Percentiles rank a stretch among this genome's conserved stretches.
Conservation (phyloP, 2,329 filamentous ascomycete species). For the Alternaria postmessia region DNA sequence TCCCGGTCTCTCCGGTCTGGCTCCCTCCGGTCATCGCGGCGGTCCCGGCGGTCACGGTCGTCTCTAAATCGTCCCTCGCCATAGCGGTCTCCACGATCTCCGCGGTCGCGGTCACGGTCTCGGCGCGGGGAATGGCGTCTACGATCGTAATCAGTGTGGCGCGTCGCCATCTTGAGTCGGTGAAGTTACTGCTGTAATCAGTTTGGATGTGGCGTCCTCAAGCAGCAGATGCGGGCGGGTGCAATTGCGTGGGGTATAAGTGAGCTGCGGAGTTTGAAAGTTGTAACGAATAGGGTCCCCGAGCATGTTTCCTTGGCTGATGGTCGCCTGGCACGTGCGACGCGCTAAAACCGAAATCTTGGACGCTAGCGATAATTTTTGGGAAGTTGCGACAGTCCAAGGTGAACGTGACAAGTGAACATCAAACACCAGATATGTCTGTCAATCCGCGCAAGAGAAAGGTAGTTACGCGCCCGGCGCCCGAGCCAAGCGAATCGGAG, state of each 20-base stretch:
- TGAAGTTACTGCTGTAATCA: conserved; percentile 32
- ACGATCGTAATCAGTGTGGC: conserved; percentile 71
- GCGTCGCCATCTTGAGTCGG: conserved; percentile 55
- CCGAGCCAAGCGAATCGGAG: conserved; percentile 39
- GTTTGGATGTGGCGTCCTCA: conserved; percentile 12
- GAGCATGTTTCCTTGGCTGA: conserved; percentile 16
- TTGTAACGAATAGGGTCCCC: conserved; percentile 1
- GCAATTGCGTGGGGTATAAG: conserved; percentile 9
- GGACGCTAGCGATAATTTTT: conserved; percentile 30
- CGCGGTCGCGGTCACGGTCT: conserved; percentile 29
- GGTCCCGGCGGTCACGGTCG: conserved; percentile 65
- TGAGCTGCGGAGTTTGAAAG: conserved; percentile 4
- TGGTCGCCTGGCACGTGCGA: conserved; percentile 21
- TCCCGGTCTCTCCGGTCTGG: conserved; percentile 60
- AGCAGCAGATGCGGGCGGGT: conserved; percentile 1
- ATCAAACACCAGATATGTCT: conserved; percentile 34
- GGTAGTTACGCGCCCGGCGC: conserved; percentile 49
- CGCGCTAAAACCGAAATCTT: conserved; percentile 36
- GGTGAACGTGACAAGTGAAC: conserved; percentile 11
- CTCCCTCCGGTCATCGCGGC: conserved; percentile 55
- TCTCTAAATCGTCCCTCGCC: conserved; percentile 53
- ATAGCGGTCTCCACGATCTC: conserved; percentile 57
- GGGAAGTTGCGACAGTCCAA: conserved; percentile 17
- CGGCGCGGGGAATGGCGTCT: conserved; percentile 49
- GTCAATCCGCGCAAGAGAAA: conserved; percentile 62